Evolutionary conservation across 345 rosid genomes (phyloP).

Genomic region (Gossypium rotundifolium): DNA sequence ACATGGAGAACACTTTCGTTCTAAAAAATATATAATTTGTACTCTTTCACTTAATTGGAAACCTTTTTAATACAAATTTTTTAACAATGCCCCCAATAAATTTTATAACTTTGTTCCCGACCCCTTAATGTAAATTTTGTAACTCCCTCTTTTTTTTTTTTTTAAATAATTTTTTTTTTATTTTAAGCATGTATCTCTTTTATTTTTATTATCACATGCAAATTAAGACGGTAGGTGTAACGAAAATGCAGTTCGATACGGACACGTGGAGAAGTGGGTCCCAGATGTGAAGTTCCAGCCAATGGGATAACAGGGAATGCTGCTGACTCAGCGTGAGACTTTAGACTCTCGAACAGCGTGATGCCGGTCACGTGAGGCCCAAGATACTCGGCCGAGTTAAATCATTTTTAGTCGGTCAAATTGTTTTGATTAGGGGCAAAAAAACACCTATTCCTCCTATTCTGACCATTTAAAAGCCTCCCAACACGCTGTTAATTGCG

Average conservation of each 20-base stretch:
- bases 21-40: too few species aligned
- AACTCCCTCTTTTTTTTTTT: too few species aligned
- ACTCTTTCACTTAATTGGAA: too few species aligned
- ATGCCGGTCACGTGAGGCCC: constrained; percentile 71
- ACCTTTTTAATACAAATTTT: too few species aligned
- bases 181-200: background rate
- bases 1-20: too few species aligned
- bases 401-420: constrained; percentile 26
- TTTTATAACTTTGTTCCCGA: too few species aligned
- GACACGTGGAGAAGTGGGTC: constrained; percentile 32
- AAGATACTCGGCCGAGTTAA: constrained; percentile 59
- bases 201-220: background rate
- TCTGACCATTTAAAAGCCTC: constrained; percentile 21
- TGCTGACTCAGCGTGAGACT: constrained; percentile 41
- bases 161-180: background rate
- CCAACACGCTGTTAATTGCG: background rate
- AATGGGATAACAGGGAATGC: constrained; percentile 13
- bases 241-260: constrained; percentile 13
- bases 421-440: background rate
- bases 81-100: too few species aligned
- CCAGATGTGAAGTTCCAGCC: constrained; percentile 1
- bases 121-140: too few species aligned
- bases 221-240: constrained; percentile 22
- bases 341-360: constrained; percentile 32
- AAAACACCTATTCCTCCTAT: background rate